A percentile compares a stretch with the other conserved stretches of the same genome.
Conservation (phyloP, 164 flowering plant genomes). For the Macadamia tetraphylla region DNA sequence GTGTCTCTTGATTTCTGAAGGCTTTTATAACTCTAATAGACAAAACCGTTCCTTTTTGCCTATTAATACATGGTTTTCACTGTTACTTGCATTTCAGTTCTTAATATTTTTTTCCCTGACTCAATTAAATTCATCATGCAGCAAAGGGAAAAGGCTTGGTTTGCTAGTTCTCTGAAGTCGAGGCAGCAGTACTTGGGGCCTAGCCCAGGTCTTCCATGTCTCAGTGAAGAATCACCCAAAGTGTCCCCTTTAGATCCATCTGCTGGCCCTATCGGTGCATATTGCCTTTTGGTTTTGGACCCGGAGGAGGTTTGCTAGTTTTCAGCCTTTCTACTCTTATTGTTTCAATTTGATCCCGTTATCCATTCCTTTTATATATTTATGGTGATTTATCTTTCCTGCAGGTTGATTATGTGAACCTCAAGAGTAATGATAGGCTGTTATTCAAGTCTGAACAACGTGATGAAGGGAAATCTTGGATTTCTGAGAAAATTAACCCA, state of each 20-base stretch:
- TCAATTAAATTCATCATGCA: slow-evolving; percentile 24
- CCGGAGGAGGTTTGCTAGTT: slow-evolving; percentile 44
- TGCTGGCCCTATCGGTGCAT: slow-evolving; percentile 57
- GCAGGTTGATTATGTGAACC: slow-evolving; percentile 88
- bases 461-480: slow-evolving; percentile 44
- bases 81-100: not conserved
- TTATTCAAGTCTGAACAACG: slow-evolving; percentile 26
- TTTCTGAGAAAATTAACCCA: slow-evolving; percentile 49
- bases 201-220: slow-evolving; percentile 58
- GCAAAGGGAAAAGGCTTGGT: slow-evolving; percentile 86
- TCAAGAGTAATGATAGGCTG: slow-evolving; percentile 66
- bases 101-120: slow-evolving; percentile 6
- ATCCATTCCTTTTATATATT: not conserved
- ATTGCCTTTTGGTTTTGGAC: slow-evolving; percentile 45
- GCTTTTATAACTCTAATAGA: not conserved
- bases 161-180: slow-evolving; percentile 62
- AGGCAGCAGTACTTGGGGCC: slow-evolving; percentile 74
- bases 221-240: slow-evolving; percentile 35
- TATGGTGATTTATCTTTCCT: not conserved
- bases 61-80: no score
- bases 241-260: slow-evolving; percentile 45
- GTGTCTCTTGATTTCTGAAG: not conserved
- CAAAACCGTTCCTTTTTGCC: not conserved
- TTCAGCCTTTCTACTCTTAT: not conserved
- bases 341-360: not conserved